Base-by-base conservation (phyloP, 331 rosid genomes). In the Quercus lobata region DNA sequence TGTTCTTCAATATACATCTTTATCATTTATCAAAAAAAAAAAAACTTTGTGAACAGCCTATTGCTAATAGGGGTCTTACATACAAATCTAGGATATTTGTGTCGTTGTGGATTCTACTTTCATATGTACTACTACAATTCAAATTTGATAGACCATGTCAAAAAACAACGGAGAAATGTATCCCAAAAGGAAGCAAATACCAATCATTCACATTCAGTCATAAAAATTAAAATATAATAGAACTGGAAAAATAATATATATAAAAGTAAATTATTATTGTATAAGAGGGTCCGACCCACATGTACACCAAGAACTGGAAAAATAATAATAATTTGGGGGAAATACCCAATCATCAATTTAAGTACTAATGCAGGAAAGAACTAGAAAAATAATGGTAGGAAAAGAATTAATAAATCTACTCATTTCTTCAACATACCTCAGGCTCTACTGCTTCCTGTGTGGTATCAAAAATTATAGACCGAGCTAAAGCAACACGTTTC, bases 401-500 rank as follows among this genome's bases (percentile, higher is more conserved):
- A 22, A n/a, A 19, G 16, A 68, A n/a, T 68, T 24, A 4, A 35
- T 12, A 34, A n/a, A 35, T 68, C 29, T 19, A 68, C 4, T 68
- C 27, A 68, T 34, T 27, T 27, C 19, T 68, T 74, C 72, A 74
- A 83, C 86, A 63, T 81, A 96, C 99, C 98, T 96, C 99, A 54
- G 99, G 99, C 84, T 96, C 97, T 63, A 89, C 82, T 66, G 95
- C 84, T 71, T 87, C 87, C 70, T 85, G 89, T 79, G 97, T 82
- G 53, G 88, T 89, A 82, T 96, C 99, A 82, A 58, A 88, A 74
- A 96, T 91, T 74, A 96, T 91, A 80, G 98, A 93, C 63, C 98
- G 92, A 66, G 99, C 99, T 86, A 96, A 83, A 57, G 99, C 99
- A 83, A 96, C 98, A 83, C 99, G 89, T 76, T 96, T 96, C 87